Percentiles rank a stretch among this genome's conserved stretches.
These are phyloP conservation scores for Pugionium dolabratum DNA, from an alignment of 345 rosid species.

Conservation along the genomic window DNA sequence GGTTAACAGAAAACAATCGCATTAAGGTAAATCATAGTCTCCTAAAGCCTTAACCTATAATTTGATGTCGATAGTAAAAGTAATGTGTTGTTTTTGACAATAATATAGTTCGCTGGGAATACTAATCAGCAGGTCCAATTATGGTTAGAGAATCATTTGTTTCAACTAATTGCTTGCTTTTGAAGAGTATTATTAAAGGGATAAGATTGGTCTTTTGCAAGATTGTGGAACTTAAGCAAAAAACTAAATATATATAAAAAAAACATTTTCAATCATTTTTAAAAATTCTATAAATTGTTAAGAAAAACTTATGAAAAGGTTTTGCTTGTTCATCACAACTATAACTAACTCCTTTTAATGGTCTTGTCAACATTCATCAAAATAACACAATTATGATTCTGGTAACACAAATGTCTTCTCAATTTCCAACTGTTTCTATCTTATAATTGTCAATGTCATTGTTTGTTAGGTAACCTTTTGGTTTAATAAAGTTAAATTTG, in stretches of 20 bases:
- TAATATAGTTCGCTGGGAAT: conserved; percentile 23
- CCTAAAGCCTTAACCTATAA: background rate
- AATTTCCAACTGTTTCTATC: conserved; percentile 9
- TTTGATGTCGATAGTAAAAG: conserved; percentile 6
- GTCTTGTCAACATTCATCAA: conserved; percentile 35
- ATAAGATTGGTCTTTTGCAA: conserved; percentile 36
- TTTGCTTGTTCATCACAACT: conserved; percentile 41
- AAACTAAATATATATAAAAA: no score
- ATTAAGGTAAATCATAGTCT: no score
- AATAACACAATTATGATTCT: conserved; percentile 30
- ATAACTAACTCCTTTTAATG: conserved; percentile 30
- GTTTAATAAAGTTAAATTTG: conserved; percentile 24
- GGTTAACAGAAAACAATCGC: background rate
- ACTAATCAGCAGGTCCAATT: conserved; percentile 35
- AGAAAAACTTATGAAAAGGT: background rate
- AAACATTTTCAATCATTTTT: background rate
- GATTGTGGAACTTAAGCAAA: conserved; percentile 10
- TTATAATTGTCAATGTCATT: conserved; percentile 36
- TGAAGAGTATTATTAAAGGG: conserved; percentile 31
- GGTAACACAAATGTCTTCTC: conserved; percentile 14
- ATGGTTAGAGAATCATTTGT: conserved; percentile 44
- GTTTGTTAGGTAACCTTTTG: conserved; percentile 38
- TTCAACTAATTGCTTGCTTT: conserved; percentile 44
- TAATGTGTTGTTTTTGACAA: background rate
- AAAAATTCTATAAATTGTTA: no score